Conservation (phyloP, 202 grass and related monocot genomes). For the Carex arenaria region DNA sequence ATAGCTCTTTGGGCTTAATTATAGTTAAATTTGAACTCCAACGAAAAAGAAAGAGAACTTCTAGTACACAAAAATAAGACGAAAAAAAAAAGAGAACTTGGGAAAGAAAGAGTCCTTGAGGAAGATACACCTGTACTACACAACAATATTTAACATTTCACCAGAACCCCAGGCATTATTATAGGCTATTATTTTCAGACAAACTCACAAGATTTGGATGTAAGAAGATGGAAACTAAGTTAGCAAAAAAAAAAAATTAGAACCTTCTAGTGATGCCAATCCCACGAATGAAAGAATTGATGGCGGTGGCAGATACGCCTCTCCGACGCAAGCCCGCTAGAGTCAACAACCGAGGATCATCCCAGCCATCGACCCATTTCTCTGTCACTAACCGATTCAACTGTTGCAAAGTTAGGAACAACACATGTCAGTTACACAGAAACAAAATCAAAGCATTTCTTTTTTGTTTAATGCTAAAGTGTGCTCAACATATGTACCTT, state of each 20-base stretch:
- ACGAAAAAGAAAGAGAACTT: neutral
- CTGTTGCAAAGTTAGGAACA: slow-evolving; percentile 18
- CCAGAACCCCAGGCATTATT: neutral
- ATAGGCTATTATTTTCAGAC: neutral
- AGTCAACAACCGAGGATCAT: slow-evolving; percentile 48
- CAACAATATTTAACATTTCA: neutral
- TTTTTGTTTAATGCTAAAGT: neutral
- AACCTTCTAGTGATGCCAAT: slow-evolving; percentile 53
- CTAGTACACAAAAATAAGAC: neutral
- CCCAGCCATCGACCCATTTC: slow-evolving; percentile 48
- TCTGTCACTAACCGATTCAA: slow-evolving; percentile 42
- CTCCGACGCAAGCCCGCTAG: slow-evolving; percentile 38
- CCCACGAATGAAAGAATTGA: slow-evolving; percentile 48
- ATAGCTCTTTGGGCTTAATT: neutral
- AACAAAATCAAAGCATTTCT: slow-evolving; percentile 1
- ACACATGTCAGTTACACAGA: neutral
- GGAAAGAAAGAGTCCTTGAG: neutral
- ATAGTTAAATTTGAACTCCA: neutral
- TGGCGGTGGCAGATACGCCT: slow-evolving; percentile 40
- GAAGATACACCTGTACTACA: neutral
- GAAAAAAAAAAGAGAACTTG: neutral
- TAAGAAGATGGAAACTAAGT: neutral
- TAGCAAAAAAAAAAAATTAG: neutral
- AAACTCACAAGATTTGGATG: neutral
- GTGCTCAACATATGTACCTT: slow-evolving; percentile 21